Base-by-base conservation (phyloP, 768 basidiomycete genomes). In the Lactarius evosmus region DNA sequence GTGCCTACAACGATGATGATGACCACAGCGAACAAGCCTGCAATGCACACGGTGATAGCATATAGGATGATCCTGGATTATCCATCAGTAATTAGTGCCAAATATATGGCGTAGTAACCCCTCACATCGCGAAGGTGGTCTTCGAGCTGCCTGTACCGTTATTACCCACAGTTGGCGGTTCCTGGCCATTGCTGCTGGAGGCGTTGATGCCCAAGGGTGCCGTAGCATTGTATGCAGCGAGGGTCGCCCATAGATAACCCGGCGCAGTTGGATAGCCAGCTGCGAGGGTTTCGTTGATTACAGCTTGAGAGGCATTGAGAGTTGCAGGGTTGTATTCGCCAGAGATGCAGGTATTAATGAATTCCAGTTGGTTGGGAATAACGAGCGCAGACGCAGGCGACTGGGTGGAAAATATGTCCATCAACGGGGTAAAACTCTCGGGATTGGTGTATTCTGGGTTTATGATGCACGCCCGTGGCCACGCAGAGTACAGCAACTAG, bases 1-100 rank as follows among this genome's bases (percentile, higher is more conserved):
- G 25, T 29, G 77, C 86, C 60, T 75, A 91, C 90, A 19, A 94
- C 94, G 19, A 89, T n/a, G n/a, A n/a, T n/a, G n/a, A n/a, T 87
- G 63, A 97, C 93, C 52, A 90, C 76, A 66, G 86, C 85, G 75
- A 97, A 95, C 25, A 95, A 78, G 29, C 85, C 84, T 27, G 91
- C 91, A 41, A 98, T 93, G 67, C 90, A 87, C 4, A 92, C 95
- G 1, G 93, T 94, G 69, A 96, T 93, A 4, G 85, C 85, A 72
- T 96, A 96, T 22, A n/a, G n/a, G n/a, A n/a, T n/a, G n/a, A 93
- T 88, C 91, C 91, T 88, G 60, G 4, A 3, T 33, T 49, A 38
- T 44, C 61, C 41, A 22, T 60, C 29, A 65, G 53, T 52, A 52
- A 51, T 63, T 65, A 67, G 36, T 9, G 29, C 30, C 4, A 17